Base-by-base conservation (phyloP, 345 rosid genomes). In the Camelina sativa region DNA sequence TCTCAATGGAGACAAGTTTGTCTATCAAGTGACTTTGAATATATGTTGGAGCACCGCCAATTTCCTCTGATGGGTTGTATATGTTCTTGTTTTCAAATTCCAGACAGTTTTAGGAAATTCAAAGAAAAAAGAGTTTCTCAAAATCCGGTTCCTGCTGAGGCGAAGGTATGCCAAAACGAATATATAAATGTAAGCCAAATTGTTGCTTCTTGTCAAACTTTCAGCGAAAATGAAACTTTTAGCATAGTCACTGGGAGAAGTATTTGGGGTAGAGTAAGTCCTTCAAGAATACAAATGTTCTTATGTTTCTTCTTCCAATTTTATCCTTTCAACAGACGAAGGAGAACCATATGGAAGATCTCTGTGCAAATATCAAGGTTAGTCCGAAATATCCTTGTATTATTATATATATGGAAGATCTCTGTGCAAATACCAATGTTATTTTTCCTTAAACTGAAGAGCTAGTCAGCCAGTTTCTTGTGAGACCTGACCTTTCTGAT, bases 31-130 rank as follows among this genome's bases (percentile, higher is more conserved):
- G 60, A 50, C 12, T 50, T 46, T 19, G 4, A 51, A 12, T 66
- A 17, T 50, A 38, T 12, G 35, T 22, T 0, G 11, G 12, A 13
- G 69, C 20, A 51, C 25, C 28, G 37, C 13, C 4, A 61, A 51
- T 15, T 75, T 71, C 20, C 7, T 32, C 35, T 53, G 44, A 65
- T 72, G 69, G 69, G 34, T 47, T 47, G 20, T 65, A 7, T 66
- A 7, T 66, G 69, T 34, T 50, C 19, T 17, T 30, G 13, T 61
- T 44, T 78, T 71, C 17, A 46, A 6, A 62, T 63, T 84, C 32
- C 82, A 90, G 97, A 88, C 69, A 92, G 97, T 64, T 92, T 83
- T 69, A 87, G 92, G 80, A 90, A 88, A 76, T 92, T 86, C 70
- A 95, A 92, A 82, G 96, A 86, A 74, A 90, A 82, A 77, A 22